Conservation (phyloP, 805 yeast genomes). For the Myxozyma neglecta region DNA sequence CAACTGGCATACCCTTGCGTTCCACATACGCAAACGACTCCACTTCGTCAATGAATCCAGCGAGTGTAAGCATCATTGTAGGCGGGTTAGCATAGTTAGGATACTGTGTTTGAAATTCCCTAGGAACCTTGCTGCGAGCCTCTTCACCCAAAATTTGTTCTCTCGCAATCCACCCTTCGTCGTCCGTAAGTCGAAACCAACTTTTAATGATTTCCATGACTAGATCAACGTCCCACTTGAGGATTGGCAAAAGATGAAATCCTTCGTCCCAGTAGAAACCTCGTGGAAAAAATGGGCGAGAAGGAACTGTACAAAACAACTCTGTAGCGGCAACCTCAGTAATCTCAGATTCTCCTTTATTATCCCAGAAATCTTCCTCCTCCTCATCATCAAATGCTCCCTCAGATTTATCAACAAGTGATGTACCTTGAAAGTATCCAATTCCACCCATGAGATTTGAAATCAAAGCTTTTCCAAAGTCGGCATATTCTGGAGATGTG, state of each 20-base stretch:
- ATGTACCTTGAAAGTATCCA: constrained; percentile 83
- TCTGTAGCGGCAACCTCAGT: constrained; percentile 71
- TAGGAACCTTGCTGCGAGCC: constrained; percentile 83
- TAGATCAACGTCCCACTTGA: constrained; percentile 61
- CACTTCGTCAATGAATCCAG: constrained; percentile 29
- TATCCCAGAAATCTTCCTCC: constrained; percentile 46
- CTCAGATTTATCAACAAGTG: constrained; percentile 72
- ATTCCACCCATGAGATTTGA: constrained; percentile 89
- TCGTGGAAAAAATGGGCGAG: constrained; percentile 91
- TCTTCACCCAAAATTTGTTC: constrained; percentile 93
- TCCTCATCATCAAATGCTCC: constrained; percentile 69
- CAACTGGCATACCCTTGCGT: constrained; percentile 10
- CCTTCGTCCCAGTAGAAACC: constrained; percentile 99
- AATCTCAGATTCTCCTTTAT: constrained; percentile 24
- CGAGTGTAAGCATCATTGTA: constrained; percentile 63
- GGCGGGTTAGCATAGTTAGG: constrained; percentile 95
- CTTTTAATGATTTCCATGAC: constrained; percentile 63
- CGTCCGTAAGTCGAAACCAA: constrained; percentile 85
- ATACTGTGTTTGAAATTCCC: constrained; percentile 77
- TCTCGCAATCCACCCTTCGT: constrained; percentile 94
- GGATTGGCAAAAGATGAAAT: constrained; percentile 79
- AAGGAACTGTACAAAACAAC: constrained; percentile 81
- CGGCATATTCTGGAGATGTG: constrained; percentile 44
- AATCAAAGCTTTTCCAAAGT: constrained; percentile 73
- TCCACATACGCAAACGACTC: constrained; percentile 1